Evolutionary conservation across 2,329 filamentous ascomycete species (phyloP).

Genomic region (Gaeumannomyces sp.): DNA sequence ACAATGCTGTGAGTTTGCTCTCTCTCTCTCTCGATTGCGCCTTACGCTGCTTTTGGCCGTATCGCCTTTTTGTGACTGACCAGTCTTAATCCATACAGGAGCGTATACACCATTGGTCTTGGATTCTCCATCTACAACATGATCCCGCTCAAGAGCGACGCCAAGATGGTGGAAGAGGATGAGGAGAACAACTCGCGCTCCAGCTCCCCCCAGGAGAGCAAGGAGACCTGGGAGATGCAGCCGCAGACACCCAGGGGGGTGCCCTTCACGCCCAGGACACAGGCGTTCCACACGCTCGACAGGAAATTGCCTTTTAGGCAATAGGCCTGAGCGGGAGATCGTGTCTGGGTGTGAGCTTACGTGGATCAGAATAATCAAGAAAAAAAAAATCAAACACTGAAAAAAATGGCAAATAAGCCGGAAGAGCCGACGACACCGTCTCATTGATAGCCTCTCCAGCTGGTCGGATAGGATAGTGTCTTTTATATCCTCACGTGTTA

Average conservation of each 20-base stretch:
- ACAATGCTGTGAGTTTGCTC: conserved; percentile 59
- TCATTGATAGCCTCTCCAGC: too few relatives aligned
- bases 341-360: not conserved
- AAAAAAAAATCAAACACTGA: not conserved
- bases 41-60: not conserved
- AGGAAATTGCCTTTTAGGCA: conserved; percentile 43
- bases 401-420: not conserved
- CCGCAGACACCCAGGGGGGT: conserved; percentile 12
- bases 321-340: not conserved
- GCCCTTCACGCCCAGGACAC: conserved; percentile 60
- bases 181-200: conserved; percentile 28
- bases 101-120: conserved; percentile 54
- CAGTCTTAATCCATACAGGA: conserved; percentile 30
- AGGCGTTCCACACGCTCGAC: conserved; percentile 60
- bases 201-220: conserved; percentile 15
- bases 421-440: not conserved
- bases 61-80: not conserved
- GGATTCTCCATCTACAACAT: conserved; percentile 52
- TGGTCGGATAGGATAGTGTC: not conserved
- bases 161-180: conserved; percentile 36
- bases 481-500: not conserved
- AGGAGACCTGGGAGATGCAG: conserved; percentile 52
- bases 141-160: conserved; percentile 44
- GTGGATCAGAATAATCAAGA: not conserved
- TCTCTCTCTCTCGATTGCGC: conserved; percentile 1